phyloP scores from a whole-genome alignment of 106 monocot genomes.

The Dactylorhiza incarnata region DNA sequence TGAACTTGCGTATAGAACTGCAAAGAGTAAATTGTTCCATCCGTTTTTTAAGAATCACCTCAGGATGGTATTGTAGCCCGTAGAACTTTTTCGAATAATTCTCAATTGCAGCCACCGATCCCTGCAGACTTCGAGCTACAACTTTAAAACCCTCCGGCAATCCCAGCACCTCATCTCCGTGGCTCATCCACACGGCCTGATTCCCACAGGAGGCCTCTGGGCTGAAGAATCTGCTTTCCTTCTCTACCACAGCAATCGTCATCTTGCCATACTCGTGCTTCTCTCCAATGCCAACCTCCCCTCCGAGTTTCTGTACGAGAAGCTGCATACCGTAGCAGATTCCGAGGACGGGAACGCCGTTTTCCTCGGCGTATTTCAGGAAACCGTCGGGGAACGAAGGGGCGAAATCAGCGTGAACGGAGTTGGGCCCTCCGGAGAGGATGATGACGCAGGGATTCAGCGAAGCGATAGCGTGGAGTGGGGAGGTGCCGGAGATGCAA shows the following conservation, averaged over 20 bases:
- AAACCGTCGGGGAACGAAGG: constrained; percentile 87
- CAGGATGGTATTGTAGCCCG: constrained; percentile 94
- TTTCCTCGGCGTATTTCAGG: constrained; percentile 52
- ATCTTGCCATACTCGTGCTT: constrained; percentile 95
- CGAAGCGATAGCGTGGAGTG: constrained; percentile 35
- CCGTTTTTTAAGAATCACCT: constrained; percentile 35
- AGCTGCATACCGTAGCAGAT: constrained; percentile 98
- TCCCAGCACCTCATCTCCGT: constrained; percentile 73
- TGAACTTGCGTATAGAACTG: background rate
- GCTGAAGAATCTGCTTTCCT: constrained; percentile 33
- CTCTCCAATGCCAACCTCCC: constrained; percentile 56
- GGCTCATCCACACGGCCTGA: constrained; percentile 98
- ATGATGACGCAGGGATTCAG: constrained; percentile 55
- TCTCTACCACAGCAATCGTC: constrained; percentile 48
- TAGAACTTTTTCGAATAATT: constrained; percentile 45
- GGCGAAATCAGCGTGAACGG: constrained; percentile 60
- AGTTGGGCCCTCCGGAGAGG: constrained; percentile 95
- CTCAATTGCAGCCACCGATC: constrained; percentile 71
- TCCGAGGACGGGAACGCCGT: constrained; percentile 62
- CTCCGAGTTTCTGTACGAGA: constrained; percentile 84
- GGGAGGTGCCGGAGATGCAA: constrained; percentile 76
- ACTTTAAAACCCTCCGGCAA: constrained; percentile 80
- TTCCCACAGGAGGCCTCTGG: constrained; percentile 18
- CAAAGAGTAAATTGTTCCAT: background rate
- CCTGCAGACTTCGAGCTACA: constrained; percentile 72